phyloP scores from a whole-genome alignment of 2,329 filamentous ascomycete species.

The Aspergillus ochraceoroseus region DNA sequence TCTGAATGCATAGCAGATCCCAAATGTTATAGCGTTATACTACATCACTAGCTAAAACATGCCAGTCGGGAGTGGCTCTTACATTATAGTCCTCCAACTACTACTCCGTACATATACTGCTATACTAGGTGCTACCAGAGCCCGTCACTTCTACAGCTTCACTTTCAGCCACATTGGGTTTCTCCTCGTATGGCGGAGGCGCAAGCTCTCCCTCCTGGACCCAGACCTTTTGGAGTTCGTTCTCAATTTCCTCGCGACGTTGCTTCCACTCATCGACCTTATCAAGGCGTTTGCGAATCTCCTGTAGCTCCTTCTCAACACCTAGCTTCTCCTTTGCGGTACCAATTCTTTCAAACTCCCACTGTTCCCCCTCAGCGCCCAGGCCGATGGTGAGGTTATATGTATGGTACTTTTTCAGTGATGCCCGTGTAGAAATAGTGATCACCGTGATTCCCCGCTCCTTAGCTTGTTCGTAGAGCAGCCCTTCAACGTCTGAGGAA shows the following conservation, averaged over 20 bases:
- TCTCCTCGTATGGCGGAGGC: constrained; percentile 33
- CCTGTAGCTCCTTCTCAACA: constrained; percentile 83
- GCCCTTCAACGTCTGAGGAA: constrained; percentile 85
- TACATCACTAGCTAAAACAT: no score
- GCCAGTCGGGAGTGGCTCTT: no score
- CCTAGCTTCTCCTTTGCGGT: constrained; percentile 89
- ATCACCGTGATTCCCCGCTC: constrained; percentile 91
- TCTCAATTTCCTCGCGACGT: constrained; percentile 73
- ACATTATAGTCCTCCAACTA: neutral
- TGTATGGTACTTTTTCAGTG: constrained; percentile 91
- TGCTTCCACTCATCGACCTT: constrained; percentile 81
- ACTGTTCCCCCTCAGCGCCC: constrained; percentile 75
- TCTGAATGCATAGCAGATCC: no score
- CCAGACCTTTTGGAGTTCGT: constrained; percentile 66
- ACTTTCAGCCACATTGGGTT: constrained; percentile 17
- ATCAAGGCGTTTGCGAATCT: constrained; percentile 71
- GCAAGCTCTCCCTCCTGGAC: constrained; percentile 44
- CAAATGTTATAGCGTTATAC: no score
- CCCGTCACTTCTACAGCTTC: constrained; percentile 12
- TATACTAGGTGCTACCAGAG: no score
- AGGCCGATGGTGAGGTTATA: constrained; percentile 81
- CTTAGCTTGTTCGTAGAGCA: constrained; percentile 90
- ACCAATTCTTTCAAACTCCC: constrained; percentile 90
- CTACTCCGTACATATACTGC: no score
- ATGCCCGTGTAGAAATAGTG: constrained; percentile 90